Conservation (phyloP, 352 stramenopile genomes). For the Phytopythium litorale region DNA sequence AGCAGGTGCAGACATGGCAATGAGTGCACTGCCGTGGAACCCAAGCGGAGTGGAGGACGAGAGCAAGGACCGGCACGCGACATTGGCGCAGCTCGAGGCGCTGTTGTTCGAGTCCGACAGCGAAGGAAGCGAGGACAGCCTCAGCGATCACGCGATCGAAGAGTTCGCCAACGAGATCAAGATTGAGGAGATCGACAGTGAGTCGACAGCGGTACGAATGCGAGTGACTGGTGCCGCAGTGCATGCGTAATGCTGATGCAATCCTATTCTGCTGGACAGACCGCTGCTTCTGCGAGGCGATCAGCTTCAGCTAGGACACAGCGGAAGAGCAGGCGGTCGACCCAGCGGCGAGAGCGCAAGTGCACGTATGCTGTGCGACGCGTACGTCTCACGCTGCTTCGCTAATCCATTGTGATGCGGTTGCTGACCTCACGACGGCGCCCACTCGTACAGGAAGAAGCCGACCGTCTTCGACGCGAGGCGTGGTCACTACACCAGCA, state of each 20-base stretch:
- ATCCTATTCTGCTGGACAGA: not conserved
- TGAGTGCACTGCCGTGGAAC: not conserved
- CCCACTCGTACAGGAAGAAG: not conserved
- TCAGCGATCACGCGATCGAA: constrained; percentile 3
- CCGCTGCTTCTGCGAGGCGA: not conserved
- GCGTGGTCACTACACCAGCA: constrained; percentile 4
- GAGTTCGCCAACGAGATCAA: constrained; percentile 6
- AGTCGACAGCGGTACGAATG: not conserved
- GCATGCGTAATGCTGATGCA: not conserved
- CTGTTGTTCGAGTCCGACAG: not conserved
- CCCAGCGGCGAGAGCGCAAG: constrained; percentile 1
- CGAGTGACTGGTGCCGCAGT: not conserved
- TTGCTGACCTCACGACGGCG: not conserved
- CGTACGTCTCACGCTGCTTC: not conserved
- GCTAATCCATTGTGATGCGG: not conserved
- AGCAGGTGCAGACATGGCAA: not conserved
- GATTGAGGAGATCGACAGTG: not conserved
- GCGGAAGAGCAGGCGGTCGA: not conserved
- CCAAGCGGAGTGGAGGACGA: not conserved
- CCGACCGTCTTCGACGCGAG: constrained; percentile 5
- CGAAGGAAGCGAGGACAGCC: not conserved
- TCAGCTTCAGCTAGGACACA: not conserved
- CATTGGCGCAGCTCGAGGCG: not conserved
- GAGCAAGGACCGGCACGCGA: not conserved
- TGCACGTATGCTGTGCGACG: constrained; percentile 5